A percentile compares a stretch with the other conserved stretches of the same genome.
Evolutionary conservation across 768 basidiomycete genomes (phyloP).

Genomic region (Leccinum subtestaceum): DNA sequence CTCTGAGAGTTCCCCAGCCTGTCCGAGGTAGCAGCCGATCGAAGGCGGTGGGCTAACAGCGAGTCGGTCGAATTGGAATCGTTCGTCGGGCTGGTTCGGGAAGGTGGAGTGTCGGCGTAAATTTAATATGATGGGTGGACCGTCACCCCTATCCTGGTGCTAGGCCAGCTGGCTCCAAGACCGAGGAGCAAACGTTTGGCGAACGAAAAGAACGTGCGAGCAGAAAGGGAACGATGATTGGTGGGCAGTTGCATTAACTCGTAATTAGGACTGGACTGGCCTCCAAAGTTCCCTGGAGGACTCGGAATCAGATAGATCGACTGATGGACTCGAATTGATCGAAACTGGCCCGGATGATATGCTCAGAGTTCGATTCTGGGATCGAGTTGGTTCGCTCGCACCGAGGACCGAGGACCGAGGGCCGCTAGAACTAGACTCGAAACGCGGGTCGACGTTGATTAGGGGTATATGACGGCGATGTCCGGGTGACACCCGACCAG

Average conservation of each 20-base stretch:
- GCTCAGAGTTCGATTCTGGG: background rate
- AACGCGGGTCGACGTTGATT: background rate
- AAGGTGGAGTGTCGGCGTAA: background rate
- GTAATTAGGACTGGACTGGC: background rate
- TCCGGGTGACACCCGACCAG: background rate
- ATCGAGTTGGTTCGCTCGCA: background rate
- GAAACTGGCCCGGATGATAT: background rate
- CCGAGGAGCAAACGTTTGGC: background rate
- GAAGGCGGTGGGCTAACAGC: background rate
- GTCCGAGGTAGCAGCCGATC: background rate
- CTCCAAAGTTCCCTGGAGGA: background rate
- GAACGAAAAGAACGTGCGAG: background rate
- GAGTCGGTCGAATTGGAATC: background rate
- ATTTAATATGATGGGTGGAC: background rate
- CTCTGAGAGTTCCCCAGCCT: background rate
- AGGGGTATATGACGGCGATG: background rate
- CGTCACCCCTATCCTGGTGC: background rate
- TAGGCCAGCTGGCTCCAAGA: background rate
- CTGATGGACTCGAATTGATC: background rate
- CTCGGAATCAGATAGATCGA: background rate
- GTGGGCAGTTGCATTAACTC: no score
- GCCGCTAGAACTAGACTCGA: background rate
- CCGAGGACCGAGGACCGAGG: background rate
- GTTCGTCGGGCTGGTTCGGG: background rate
- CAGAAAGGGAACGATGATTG: background rate